A percentile compares a stretch with the other conserved stretches of the same genome.
These are phyloP conservation scores for Cladophialophora chaetospira DNA, from an alignment of 2,329 filamentous ascomycete genomes.

Conservation along the genomic window DNA sequence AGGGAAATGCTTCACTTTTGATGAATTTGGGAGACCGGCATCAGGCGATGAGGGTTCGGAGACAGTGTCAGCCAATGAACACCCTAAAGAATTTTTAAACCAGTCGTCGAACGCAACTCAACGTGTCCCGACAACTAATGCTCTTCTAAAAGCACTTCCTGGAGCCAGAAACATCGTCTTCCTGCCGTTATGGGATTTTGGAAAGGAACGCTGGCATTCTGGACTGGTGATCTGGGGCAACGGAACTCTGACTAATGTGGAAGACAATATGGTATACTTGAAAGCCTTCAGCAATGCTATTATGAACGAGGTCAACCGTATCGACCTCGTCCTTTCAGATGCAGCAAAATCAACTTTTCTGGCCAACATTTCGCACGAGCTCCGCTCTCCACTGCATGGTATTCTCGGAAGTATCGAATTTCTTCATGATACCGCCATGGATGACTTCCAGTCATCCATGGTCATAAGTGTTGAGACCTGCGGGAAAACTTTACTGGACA, in stretches of 20 bases:
- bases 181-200: constrained; percentile 55
- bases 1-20: constrained; percentile 67
- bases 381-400: constrained; percentile 47
- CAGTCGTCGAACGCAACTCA: background rate
- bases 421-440: constrained; percentile 42
- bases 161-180: constrained; percentile 42
- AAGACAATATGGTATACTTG: constrained; percentile 44
- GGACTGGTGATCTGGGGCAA: constrained; percentile 50
- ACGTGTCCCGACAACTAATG: constrained; percentile 19
- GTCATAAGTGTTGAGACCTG: constrained; percentile 46
- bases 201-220: constrained; percentile 49
- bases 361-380: constrained; percentile 48
- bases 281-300: constrained; percentile 46
- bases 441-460: constrained; percentile 44
- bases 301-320: constrained; percentile 47
- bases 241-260: constrained; percentile 38
- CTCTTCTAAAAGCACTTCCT: constrained; percentile 25
- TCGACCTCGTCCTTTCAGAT: constrained; percentile 47
- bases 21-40: constrained; percentile 78
- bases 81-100: background rate
- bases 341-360: constrained; percentile 49
- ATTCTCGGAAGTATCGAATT: constrained; percentile 48
- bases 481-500: constrained; percentile 46
- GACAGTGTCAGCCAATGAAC: constrained; percentile 18
- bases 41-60: constrained; percentile 68